These are phyloP conservation scores for Pseudogymnoascus sp. DNA, from an alignment of 2,329 filamentous ascomycete species.

Conservation along the genomic window DNA sequence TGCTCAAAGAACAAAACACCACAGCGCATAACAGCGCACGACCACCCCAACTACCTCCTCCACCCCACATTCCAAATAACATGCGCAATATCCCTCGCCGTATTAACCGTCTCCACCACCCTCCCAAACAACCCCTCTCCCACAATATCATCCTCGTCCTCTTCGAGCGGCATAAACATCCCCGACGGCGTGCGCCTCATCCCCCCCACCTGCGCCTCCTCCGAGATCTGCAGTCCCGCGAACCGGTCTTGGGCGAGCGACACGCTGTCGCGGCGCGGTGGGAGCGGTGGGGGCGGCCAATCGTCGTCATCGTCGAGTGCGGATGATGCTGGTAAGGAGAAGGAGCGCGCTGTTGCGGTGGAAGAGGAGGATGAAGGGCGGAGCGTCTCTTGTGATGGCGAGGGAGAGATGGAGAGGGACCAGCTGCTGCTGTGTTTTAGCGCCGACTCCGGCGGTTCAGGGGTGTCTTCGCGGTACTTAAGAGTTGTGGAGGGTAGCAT, in stretches of 20 bases:
- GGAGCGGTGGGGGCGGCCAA: conserved; percentile 30
- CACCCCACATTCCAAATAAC: conserved; percentile 68
- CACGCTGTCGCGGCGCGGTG: conserved; percentile 27
- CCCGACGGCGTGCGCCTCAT: conserved; percentile 77
- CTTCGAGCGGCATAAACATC: conserved; percentile 86
- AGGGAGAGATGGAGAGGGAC: conserved; percentile 60
- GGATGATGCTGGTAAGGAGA: background rate
- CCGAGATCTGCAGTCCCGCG: conserved; percentile 24
- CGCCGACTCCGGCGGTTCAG: conserved; percentile 56
- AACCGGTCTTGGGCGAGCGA: conserved; percentile 26
- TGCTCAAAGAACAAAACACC: background rate
- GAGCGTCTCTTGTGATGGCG: conserved; percentile 71
- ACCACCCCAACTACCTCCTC: conserved; percentile 32
- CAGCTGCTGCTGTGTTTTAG: conserved; percentile 55
- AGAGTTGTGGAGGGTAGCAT: conserved; percentile 58
- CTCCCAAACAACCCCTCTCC: conserved; percentile 47
- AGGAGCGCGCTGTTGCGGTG: background rate
- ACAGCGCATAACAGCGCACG: background rate
- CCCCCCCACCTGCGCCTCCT: conserved; percentile 33
- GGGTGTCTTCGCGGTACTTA: conserved; percentile 74
- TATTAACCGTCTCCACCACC: conserved; percentile 48
- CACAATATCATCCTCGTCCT: conserved; percentile 58
- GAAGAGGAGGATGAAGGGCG: conserved; percentile 42
- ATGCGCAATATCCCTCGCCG: conserved; percentile 63
- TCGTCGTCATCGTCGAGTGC: conserved; percentile 48